Evolutionary conservation across 1,284 basidiomycete species (phyloP).

Genomic region (Malassezia obtusa): DNA sequence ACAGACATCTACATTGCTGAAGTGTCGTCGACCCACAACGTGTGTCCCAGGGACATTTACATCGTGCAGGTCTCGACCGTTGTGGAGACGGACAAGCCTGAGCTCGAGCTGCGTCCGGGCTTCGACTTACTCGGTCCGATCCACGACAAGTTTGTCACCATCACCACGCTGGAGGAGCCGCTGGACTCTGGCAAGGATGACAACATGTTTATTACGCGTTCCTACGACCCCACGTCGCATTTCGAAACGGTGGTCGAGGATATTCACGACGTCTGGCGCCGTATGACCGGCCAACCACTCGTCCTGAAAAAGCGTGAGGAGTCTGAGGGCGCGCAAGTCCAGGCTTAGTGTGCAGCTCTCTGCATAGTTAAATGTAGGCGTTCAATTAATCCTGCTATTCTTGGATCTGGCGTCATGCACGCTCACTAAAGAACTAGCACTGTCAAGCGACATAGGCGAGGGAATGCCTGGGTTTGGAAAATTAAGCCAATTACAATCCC

Average conservation of each 20-base stretch:
- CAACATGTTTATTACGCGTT: conserved; percentile 91
- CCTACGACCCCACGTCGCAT: conserved; percentile 96
- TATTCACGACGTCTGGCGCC: conserved; percentile 43
- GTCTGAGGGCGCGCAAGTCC: conserved; percentile 43
- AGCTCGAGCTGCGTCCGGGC: conserved; percentile 82
- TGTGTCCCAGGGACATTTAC: conserved; percentile 87
- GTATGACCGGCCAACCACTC: conserved; percentile 42
- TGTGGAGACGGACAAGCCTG: conserved; percentile 87
- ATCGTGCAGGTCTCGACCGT: conserved; percentile 97
- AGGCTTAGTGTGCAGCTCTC: conserved; percentile 19
- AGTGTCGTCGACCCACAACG: conserved; percentile 93
- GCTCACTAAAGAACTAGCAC: not conserved
- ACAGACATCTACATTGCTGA: conserved; percentile 96
- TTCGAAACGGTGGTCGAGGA: conserved; percentile 69
- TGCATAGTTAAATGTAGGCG: not conserved
- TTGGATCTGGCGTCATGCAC: not conserved
- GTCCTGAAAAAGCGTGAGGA: conserved; percentile 44
- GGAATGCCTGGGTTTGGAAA: too few relatives aligned
- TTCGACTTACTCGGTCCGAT: conserved; percentile 85
- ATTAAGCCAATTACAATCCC: too few relatives aligned
- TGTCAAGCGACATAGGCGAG: too few relatives aligned
- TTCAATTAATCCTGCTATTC: not conserved
- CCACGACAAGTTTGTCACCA: conserved; percentile 90
- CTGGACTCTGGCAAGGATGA: conserved; percentile 68
- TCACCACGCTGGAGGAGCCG: conserved; percentile 80